Conservation (phyloP, 306 rosid species). For the Astragalus membranaceus region DNA sequence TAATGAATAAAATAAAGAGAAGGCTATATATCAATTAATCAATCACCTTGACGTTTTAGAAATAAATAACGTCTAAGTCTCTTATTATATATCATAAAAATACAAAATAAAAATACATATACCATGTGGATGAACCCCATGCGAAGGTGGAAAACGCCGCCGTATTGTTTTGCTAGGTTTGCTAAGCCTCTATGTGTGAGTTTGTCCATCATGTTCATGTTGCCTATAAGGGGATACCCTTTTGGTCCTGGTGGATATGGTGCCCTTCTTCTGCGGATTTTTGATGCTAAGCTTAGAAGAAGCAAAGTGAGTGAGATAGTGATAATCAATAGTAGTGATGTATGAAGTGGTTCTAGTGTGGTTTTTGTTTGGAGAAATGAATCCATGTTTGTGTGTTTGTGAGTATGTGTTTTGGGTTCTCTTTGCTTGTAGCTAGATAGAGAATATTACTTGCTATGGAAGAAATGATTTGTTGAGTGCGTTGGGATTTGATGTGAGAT, state of each 20-base stretch:
- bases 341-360: constrained; percentile 14
- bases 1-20: no score
- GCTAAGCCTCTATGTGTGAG: constrained; percentile 74
- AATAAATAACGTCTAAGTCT: no score
- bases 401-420: neutral
- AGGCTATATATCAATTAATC: no score
- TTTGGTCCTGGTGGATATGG: constrained; percentile 75
- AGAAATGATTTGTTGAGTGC: neutral
- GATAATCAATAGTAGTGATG: neutral
- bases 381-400: constrained; percentile 31
- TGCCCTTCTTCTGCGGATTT: neutral
- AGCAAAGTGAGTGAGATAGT: constrained; percentile 21
- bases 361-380: constrained; percentile 8
- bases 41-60: no score
- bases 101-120: no score
- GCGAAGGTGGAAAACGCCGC: constrained; percentile 59
- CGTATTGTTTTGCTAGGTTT: constrained; percentile 47
- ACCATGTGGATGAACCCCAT: constrained; percentile 74
- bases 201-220: constrained; percentile 59
- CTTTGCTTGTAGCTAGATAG: neutral
- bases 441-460: neutral
- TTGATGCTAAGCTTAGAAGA: constrained; percentile 7
- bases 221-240: constrained; percentile 66
- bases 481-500: neutral
- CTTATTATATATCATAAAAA: no score